Conservation (phyloP, 768 basidiomycete species). For the Coprinopsis marcescibilis region DNA sequence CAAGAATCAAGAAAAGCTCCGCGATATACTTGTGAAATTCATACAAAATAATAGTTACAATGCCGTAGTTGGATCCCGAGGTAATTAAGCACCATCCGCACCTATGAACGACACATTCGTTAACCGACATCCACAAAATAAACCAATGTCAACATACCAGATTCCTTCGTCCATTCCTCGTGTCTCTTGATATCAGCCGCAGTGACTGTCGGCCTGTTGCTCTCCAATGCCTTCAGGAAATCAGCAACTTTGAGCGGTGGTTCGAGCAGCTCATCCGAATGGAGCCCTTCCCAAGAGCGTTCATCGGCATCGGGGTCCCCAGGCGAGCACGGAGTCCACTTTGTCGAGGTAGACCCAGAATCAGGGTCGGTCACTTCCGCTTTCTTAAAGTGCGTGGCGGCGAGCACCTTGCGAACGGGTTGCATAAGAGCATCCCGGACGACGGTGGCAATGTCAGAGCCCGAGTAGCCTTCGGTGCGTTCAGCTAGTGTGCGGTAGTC, state of each 20-base stretch:
- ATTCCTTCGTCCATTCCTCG: slow-evolving; percentile 80
- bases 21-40: too few relatives aligned
- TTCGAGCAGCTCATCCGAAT: slow-evolving; percentile 85
- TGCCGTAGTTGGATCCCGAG: too few relatives aligned
- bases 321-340: slow-evolving; percentile 96
- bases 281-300: slow-evolving; percentile 85
- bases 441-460: slow-evolving; percentile 90
- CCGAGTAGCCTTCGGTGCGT: slow-evolving; percentile 89
- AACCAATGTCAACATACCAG: slow-evolving; percentile 67
- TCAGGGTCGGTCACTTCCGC: slow-evolving; percentile 28
- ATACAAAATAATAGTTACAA: too few relatives aligned
- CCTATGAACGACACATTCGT: too few relatives aligned
- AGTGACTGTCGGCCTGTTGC: slow-evolving; percentile 83
- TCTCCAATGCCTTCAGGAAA: slow-evolving; percentile 75
- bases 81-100: too few relatives aligned
- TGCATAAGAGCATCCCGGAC: slow-evolving; percentile 99
- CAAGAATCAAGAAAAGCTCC: too few relatives aligned
- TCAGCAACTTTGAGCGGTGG: slow-evolving; percentile 74
- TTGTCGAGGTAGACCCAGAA: too few relatives aligned
- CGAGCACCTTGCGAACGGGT: slow-evolving; percentile 92
- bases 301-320: slow-evolving; percentile 83
- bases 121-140: too few relatives aligned
- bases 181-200: slow-evolving; percentile 81
- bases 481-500: slow-evolving; percentile 82
- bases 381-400: slow-evolving; percentile 90